A percentile compares a stretch with the other conserved stretches of the same genome.
phyloP scores from a whole-genome alignment of 257 asterid species.

The Scutellaria galericulata region DNA sequence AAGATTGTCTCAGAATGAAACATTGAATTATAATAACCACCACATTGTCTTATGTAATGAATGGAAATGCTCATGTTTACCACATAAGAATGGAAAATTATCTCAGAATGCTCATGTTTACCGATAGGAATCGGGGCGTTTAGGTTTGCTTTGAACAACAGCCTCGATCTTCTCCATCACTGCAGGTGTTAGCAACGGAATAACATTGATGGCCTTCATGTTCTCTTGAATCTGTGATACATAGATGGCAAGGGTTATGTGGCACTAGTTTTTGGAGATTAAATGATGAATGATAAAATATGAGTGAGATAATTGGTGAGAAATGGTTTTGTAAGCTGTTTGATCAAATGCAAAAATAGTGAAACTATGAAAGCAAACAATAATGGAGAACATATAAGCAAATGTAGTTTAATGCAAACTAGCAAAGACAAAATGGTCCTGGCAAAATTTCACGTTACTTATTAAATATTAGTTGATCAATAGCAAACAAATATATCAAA shows the following conservation, averaged over 20 bases:
- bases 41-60: too few species aligned
- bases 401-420: neutral
- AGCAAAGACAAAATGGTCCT: too few species aligned
- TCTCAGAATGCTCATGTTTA: conserved; percentile 38
- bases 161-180: conserved; percentile 89
- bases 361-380: neutral
- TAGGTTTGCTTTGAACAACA: conserved; percentile 82
- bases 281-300: neutral
- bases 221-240: conserved; percentile 78
- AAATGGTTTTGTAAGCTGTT: neutral
- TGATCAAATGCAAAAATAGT: neutral
- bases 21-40: too few species aligned
- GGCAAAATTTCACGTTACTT: too few species aligned
- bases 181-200: conserved; percentile 79
- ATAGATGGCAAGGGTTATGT: neutral
- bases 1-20: too few species aligned
- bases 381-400: too few species aligned
- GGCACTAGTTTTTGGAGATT: neutral
- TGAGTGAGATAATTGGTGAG: neutral
- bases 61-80: conserved; percentile 34
- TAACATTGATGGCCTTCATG: conserved; percentile 88
- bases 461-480: too few species aligned
- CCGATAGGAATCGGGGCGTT: conserved; percentile 83
- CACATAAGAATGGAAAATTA: conserved; percentile 14
- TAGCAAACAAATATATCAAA: too few species aligned